Conservation (phyloP, 257 asterid species). For the Phtheirospermum japonicum region DNA sequence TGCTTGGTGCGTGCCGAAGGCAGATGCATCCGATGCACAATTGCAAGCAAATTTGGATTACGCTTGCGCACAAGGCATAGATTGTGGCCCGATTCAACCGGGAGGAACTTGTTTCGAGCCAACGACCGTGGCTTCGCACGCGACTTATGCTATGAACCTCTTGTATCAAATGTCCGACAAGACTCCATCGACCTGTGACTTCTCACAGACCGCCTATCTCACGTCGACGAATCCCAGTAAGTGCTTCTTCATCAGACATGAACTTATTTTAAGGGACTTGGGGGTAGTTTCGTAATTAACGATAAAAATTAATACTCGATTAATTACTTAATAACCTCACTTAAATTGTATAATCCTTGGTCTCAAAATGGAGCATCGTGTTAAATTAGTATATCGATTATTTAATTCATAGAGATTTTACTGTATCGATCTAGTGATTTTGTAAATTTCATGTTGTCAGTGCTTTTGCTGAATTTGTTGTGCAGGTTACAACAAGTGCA, state of each 20-base stretch:
- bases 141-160: slow-evolving; percentile 65
- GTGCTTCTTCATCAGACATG: slow-evolving; percentile 8
- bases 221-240: slow-evolving; percentile 54
- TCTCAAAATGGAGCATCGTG: too few species aligned
- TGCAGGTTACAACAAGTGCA: slow-evolving; percentile 52
- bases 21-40: slow-evolving; percentile 36
- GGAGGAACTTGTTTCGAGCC: slow-evolving; percentile 74
- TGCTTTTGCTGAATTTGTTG: background rate
- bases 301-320: too few species aligned
- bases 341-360: too few species aligned
- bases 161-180: slow-evolving; percentile 39
- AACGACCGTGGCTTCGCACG: slow-evolving; percentile 45
- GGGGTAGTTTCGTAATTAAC: too few species aligned
- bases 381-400: too few species aligned
- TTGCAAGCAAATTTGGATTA: slow-evolving; percentile 57
- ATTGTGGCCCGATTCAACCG: slow-evolving; percentile 58
- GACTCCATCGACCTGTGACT: slow-evolving; percentile 47
- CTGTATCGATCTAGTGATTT: too few species aligned
- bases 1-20: slow-evolving; percentile 53
- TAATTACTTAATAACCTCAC: too few species aligned
- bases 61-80: slow-evolving; percentile 52
- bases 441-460: too few species aligned
- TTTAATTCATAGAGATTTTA: background rate
- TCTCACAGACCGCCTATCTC: slow-evolving; percentile 46
- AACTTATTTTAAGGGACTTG: too few species aligned